phyloP scores from a whole-genome alignment of 305 asterid genomes.

The Ruellia speciosa region DNA sequence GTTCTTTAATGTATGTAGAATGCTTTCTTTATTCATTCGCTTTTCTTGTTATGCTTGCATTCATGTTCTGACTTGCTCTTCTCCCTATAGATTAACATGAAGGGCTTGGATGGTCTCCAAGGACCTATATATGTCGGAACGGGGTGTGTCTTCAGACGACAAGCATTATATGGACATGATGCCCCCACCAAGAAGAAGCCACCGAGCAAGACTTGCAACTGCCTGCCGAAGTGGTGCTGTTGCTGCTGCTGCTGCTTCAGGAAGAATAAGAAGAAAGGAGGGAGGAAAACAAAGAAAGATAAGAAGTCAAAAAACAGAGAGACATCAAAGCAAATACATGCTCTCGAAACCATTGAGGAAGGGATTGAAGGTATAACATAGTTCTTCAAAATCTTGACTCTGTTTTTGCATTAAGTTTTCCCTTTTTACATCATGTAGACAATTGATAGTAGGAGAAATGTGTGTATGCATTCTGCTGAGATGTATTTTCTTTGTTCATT shows the following conservation, averaged over 20 bases:
- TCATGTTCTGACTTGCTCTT: constrained; percentile 18
- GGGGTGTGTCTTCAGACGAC: constrained; percentile 65
- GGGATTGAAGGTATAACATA: constrained; percentile 34
- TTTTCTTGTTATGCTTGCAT: neutral
- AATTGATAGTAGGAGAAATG: no score
- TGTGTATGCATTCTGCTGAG: neutral
- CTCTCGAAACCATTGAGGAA: constrained; percentile 64
- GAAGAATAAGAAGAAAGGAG: constrained; percentile 32
- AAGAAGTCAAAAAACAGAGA: constrained; percentile 51
- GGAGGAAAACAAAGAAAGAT: constrained; percentile 30
- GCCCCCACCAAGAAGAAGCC: constrained; percentile 49
- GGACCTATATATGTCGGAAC: constrained; percentile 78
- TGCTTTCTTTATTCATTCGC: constrained; percentile 1
- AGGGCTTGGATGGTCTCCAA: constrained; percentile 72
- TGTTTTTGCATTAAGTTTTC: no score
- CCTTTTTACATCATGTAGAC: no score
- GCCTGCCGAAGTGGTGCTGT: constrained; percentile 58
- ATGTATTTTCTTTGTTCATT: constrained; percentile 11
- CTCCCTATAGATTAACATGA: constrained; percentile 54
- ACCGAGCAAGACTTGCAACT: constrained; percentile 62
- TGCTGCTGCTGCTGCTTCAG: constrained; percentile 45
- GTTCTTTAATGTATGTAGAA: constrained; percentile 53
- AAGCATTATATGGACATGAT: constrained; percentile 57
- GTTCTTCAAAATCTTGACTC: neutral
- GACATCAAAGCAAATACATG: constrained; percentile 59